Evolutionary conservation across 257 asterid genomes (phyloP).

Genomic region (Solanum sejunctum): DNA sequence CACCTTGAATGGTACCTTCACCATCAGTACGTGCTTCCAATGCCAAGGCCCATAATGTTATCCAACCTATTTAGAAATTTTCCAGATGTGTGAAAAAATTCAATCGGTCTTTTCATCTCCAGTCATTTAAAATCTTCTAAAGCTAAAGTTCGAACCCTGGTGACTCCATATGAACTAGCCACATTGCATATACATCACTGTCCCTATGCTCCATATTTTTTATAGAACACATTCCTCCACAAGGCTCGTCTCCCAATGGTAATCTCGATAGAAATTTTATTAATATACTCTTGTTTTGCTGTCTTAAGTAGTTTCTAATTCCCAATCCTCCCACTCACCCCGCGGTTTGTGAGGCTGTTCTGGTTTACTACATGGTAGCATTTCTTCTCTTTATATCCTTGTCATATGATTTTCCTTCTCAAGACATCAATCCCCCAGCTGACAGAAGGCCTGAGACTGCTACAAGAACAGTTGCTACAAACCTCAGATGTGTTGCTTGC

Average conservation of each 20-base stretch:
- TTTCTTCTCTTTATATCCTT: neutral
- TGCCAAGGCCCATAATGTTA: neutral
- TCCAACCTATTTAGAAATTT: neutral
- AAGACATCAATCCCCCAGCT: neutral
- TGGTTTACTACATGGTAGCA: neutral
- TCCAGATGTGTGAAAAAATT: neutral
- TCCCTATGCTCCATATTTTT: neutral
- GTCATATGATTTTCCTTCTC: neutral
- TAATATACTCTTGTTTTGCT: neutral
- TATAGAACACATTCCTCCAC: neutral
- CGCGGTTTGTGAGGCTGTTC: neutral
- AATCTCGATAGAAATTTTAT: neutral
- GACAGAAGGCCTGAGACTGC: neutral
- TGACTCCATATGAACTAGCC: neutral
- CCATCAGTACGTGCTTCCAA: neutral
- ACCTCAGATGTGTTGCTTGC: neutral
- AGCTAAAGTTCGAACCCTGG: neutral
- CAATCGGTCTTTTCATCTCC: neutral
- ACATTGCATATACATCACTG: neutral
- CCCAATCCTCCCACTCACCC: neutral
- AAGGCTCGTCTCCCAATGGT: neutral
- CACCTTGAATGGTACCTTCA: neutral
- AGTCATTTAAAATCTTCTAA: neutral
- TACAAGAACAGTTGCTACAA: neutral
- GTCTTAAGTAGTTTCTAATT: neutral